Evolutionary conservation across 164 flowering plant genomes (phyloP).

Genomic region (Tinospora cordifolia): DNA sequence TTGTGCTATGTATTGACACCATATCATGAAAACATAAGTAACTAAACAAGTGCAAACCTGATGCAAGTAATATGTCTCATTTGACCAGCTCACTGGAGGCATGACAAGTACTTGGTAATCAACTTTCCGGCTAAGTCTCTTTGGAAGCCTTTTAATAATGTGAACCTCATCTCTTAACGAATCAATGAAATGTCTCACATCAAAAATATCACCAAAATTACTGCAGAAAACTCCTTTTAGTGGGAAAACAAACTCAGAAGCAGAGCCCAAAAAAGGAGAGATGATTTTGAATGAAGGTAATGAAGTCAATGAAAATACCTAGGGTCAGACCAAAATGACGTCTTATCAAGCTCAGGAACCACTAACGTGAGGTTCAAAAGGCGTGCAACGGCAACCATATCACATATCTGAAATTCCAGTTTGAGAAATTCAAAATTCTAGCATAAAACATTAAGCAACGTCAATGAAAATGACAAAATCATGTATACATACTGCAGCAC

Average conservation of each 20-base stretch:
- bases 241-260: constrained; percentile 7
- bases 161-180: constrained; percentile 87
- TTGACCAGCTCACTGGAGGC: constrained; percentile 99
- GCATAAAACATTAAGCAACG: neutral
- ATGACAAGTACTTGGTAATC: constrained; percentile 45
- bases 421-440: constrained; percentile 1
- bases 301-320: constrained; percentile 41
- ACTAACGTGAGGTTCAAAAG: constrained; percentile 82
- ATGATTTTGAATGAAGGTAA: neutral
- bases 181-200: constrained; percentile 75
- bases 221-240: constrained; percentile 35
- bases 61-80: constrained; percentile 71
- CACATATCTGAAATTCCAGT: constrained; percentile 69
- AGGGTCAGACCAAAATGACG: constrained; percentile 96
- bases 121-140: constrained; percentile 41
- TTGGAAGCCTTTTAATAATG: constrained; percentile 74
- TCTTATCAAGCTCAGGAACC: constrained; percentile 93
- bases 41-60: constrained; percentile 46
- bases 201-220: constrained; percentile 84
- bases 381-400: constrained; percentile 94
- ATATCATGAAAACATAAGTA: neutral
- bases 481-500: constrained; percentile 70
- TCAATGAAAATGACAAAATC: neutral
- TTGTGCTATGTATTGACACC: neutral
- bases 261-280: neutral